Evolutionary conservation across 805 yeast genomes (phyloP).

Genomic region (Candida saitoana): DNA sequence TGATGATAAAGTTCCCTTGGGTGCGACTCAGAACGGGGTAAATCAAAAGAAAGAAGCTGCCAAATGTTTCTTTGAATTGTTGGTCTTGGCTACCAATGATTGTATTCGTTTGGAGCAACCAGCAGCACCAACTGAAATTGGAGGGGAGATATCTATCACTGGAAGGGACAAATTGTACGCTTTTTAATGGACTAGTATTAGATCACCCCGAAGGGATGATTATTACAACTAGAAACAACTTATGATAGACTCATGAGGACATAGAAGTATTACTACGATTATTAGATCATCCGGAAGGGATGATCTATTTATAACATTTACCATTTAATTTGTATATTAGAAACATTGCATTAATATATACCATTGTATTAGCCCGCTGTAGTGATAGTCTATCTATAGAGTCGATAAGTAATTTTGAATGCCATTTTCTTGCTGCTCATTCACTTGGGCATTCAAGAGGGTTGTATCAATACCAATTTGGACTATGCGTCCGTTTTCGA

Average conservation of each 20-base stretch:
- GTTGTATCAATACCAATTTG: slow-evolving; percentile 1
- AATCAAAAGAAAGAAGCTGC: slow-evolving; percentile 58
- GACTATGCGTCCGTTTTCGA: slow-evolving; percentile 16
- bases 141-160: slow-evolving; percentile 54
- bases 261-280: no score
- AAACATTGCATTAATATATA: no score
- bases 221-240: no score
- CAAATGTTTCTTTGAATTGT: slow-evolving; percentile 72
- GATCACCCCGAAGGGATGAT: no score
- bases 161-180: slow-evolving; percentile 39
- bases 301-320: no score
- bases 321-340: no score
- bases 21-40: slow-evolving; percentile 18
- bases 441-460: neutral
- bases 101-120: slow-evolving; percentile 62
- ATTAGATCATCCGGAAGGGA: no score
- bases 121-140: slow-evolving; percentile 35
- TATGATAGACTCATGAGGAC: no score
- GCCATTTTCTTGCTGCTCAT: neutral
- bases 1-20: slow-evolving; percentile 5
- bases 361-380: no score
- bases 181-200: slow-evolving; percentile 7
- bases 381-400: neutral
- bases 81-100: slow-evolving; percentile 76
- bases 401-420: neutral